Base-by-base conservation (phyloP, 148 eudicot species). In the Persicaria maculosa region DNA sequence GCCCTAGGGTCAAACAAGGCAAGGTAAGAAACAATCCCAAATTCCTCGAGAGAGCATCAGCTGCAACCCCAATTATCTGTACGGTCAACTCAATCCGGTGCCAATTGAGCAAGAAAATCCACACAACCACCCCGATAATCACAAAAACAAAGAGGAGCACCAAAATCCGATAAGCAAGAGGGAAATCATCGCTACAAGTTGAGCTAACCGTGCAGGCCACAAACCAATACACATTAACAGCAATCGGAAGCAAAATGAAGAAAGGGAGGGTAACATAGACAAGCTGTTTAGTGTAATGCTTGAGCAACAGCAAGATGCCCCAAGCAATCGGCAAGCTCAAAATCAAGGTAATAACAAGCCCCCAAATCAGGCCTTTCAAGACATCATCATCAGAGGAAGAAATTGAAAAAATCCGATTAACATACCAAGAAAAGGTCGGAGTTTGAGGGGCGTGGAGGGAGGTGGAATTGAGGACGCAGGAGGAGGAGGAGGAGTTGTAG, bases 21-120 rank as follows among this genome's bases (percentile, higher is more conserved):
- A 95, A 86, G 72, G 88, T 89, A 58, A 88, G 88, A 83, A 95
- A 87, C 84, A 95, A 79, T 9, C 93, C 88, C 83, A 92, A 78
- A 74, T 95, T 95, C 59, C 72, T 76, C 16, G 88, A 95, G 61
- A 95, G 82, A 1, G 96, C 99, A 78, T 88, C 77, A 1, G 99
- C 78, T 0, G 91, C 92, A 43, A 95, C 90, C 75, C 89, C 77
- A 72, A 95, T 90, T 19, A 95, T 90, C 48, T 75, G 85, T 48
- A 90, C 86, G 20, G 99, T 95, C 79, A 92, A 74, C 84, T 90
- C 92, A 71, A 95, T 77, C 17, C 99, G 80, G 76, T 89, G 89
- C 99, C 97, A 86, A 81, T 92, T 95, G 47, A 82, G 76, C 80
- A 92, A 83, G n/a, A 92, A 78, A 17, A 95, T 90, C 99, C 99